phyloP scores from a whole-genome alignment of 108 stramenopile species.

The Nitzschia inconspicua region DNA sequence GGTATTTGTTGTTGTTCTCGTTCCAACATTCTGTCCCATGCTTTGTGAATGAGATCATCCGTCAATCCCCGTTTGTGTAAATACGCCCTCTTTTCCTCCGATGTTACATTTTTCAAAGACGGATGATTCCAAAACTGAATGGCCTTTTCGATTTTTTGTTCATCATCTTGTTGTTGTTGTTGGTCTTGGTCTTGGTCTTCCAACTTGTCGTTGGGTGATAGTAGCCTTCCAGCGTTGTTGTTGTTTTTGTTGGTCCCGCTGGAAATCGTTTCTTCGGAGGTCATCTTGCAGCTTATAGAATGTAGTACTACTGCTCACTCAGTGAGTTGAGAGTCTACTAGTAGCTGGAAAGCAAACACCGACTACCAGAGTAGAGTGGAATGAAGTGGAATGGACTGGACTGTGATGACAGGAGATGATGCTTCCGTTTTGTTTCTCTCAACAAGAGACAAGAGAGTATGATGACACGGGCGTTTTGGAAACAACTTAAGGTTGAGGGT shows the following conservation, averaged over 20 bases:
- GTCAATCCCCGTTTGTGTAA: constrained; percentile 27
- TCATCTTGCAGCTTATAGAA: too few relatives aligned
- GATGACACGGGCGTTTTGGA: too few relatives aligned
- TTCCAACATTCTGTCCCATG: constrained; percentile 26
- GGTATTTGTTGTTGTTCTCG: not conserved
- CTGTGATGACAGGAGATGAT: too few relatives aligned
- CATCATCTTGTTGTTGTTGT: not conserved
- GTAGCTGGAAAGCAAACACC: too few relatives aligned
- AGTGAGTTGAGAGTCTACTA: too few relatives aligned
- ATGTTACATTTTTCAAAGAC: constrained; percentile 16
- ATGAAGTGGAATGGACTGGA: too few relatives aligned
- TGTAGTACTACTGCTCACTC: too few relatives aligned
- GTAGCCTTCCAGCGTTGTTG: not conserved
- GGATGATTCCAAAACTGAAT: constrained; percentile 43
- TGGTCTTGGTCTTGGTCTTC: not conserved
- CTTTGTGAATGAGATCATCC: constrained; percentile 25
- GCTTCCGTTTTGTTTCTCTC: too few relatives aligned
- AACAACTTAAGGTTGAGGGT: too few relatives aligned
- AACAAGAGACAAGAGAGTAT: too few relatives aligned
- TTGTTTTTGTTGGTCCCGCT: not conserved
- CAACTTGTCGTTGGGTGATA: not conserved
- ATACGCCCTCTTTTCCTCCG: constrained; percentile 23
- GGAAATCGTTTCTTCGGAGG: not conserved
- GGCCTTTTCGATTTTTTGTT: constrained; percentile 25
- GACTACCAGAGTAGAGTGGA: too few relatives aligned